Evolutionary conservation across 139 green algal genomes (phyloP).

Genomic region (Closterium sp.): DNA sequence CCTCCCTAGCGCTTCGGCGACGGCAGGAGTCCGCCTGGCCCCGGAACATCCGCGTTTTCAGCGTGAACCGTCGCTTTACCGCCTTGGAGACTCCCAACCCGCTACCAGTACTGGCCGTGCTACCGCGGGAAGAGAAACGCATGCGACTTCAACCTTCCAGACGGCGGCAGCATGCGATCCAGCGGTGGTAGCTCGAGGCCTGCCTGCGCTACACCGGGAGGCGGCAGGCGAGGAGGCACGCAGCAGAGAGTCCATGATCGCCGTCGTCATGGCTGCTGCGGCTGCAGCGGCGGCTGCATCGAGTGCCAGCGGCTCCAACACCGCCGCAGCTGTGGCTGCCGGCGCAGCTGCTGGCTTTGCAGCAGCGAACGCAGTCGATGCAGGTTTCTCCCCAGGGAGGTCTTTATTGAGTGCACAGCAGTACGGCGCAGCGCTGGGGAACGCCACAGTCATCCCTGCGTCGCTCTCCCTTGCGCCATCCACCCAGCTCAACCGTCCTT

Average conservation of each 20-base stretch:
- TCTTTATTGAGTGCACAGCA: background rate
- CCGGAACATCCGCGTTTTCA: background rate
- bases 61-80: background rate
- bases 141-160: background rate
- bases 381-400: background rate
- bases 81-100: background rate
- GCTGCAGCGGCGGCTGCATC: background rate
- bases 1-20: no score
- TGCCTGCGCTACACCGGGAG: background rate
- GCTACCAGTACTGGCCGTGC: background rate
- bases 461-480: background rate
- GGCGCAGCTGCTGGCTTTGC: background rate
- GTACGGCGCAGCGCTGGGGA: background rate
- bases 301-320: background rate
- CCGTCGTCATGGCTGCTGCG: background rate
- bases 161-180: background rate
- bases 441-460: background rate
- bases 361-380: background rate
- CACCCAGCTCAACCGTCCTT: background rate
- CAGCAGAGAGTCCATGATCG: background rate
- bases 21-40: no score
- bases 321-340: no score
- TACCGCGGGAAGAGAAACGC: background rate
- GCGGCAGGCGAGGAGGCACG: background rate
- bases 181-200: no score